phyloP scores from a whole-genome alignment of 2,329 filamentous ascomycete species.

The Dothistroma septosporum region DNA sequence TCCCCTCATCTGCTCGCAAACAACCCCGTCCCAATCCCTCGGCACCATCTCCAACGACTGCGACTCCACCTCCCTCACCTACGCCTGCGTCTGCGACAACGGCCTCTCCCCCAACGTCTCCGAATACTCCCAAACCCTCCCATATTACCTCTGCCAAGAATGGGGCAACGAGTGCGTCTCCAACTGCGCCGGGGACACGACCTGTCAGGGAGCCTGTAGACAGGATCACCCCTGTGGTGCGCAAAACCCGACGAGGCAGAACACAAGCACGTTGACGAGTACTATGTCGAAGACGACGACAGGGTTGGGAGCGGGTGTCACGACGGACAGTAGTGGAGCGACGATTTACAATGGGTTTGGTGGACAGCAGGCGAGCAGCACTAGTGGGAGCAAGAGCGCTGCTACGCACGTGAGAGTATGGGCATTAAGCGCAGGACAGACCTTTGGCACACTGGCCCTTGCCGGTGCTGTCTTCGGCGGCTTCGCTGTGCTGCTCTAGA shows the following conservation, averaged over 20 bases:
- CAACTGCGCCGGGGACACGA: constrained; percentile 51
- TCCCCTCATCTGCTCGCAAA: constrained; percentile 68
- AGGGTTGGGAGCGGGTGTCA: constrained; percentile 34
- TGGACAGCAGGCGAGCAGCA: constrained; percentile 29
- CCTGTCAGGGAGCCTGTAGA: constrained; percentile 60
- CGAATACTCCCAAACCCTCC: constrained; percentile 73
- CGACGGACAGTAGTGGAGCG: constrained; percentile 31
- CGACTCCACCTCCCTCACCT: constrained; percentile 62
- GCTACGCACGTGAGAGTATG: constrained; percentile 28
- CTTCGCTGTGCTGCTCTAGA: constrained; percentile 45
- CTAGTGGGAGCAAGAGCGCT: constrained; percentile 24
- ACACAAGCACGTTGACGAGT: constrained; percentile 51
- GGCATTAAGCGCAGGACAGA: constrained; percentile 51
- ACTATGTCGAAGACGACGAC: constrained; percentile 38
- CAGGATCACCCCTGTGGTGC: constrained; percentile 70
- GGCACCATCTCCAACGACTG: constrained; percentile 59
- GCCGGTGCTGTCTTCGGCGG: constrained; percentile 55
- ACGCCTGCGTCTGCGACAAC: constrained; percentile 67
- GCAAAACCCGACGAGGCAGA: constrained; percentile 57
- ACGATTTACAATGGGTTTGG: constrained; percentile 45
- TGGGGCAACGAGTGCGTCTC: constrained; percentile 61
- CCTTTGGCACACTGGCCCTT: constrained; percentile 54
- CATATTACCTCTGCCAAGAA: constrained; percentile 70
- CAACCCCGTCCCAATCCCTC: constrained; percentile 41
- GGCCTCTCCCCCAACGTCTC: constrained; percentile 65